These are phyloP conservation scores for Suillus subaureus DNA, from an alignment of 768 basidiomycete genomes.

Conservation along the genomic window DNA sequence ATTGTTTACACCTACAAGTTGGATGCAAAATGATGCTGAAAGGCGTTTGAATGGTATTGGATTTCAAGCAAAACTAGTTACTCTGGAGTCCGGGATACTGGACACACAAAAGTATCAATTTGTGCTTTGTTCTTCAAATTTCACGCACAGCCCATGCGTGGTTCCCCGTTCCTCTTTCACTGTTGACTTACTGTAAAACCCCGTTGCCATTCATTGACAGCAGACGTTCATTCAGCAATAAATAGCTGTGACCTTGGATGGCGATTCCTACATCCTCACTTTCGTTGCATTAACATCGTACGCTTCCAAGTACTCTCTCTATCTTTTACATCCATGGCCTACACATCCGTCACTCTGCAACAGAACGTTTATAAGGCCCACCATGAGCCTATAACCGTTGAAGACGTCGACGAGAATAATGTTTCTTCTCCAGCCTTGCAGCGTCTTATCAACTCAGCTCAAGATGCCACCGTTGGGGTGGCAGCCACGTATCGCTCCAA, in stretches of 20 bases:
- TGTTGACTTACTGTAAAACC: background rate
- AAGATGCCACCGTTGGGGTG: conserved; percentile 38
- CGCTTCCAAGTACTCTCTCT: background rate
- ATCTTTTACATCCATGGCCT: background rate
- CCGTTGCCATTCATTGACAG: background rate
- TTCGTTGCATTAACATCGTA: too few species aligned
- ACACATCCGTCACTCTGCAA: conserved; percentile 25
- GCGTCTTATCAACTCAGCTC: conserved; percentile 32
- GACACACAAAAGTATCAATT: background rate
- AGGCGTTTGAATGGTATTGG: background rate
- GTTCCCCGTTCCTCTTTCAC: background rate
- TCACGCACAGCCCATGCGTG: background rate
- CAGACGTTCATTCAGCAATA: conserved; percentile 7
- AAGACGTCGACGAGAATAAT: conserved; percentile 25
- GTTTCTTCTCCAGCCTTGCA: conserved; percentile 26
- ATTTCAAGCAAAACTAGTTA: background rate
- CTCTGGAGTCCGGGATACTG: conserved; percentile 1
- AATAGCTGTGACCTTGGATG: background rate
- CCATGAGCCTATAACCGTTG: conserved; percentile 30
- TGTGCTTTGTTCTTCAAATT: background rate
- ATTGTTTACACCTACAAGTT: background rate
- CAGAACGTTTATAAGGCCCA: conserved; percentile 37
- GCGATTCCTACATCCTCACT: background rate
- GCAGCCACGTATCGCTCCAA: conserved; percentile 43
- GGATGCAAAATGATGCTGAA: background rate